Evolutionary conservation across 2,329 filamentous ascomycete genomes (phyloP), one percentile per base, ranked within the genome.

Genomic region (Coniochaeta sp.): DNA sequence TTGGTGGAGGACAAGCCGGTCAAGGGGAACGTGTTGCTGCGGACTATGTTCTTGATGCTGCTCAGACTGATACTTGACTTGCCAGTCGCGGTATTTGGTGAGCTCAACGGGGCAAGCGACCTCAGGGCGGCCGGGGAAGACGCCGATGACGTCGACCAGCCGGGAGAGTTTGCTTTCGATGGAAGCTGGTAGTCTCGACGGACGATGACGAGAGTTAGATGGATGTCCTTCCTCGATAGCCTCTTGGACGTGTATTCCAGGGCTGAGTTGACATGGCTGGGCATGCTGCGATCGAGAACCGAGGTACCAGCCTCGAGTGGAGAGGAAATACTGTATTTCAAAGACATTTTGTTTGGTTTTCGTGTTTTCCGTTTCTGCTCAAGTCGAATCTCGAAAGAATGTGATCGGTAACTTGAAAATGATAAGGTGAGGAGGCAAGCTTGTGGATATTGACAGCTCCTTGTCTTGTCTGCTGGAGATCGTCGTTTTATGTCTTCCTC

Each of bases 281-380:
- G 84, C n/a, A 88, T 76, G 61, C 81, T 79, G 64, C 84, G 78
- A 36, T 86, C 81, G 62, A 86, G 79, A 59, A 87, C 75, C 22
- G 84, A 87, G 47, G 76, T 74, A 19, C 84, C 84, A 31, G 85
- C 84, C 75, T 87, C 85, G 60, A 88, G 78, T 16, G 85, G 85
- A 57, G 83, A 80, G 1, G 85, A 87, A 66, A 88, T 88, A 60
- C 74, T 76, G 60, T 78, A 74, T 72, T 85, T 87, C 67, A 81
- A 75, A 43, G 76, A 68, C 76, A 81, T 80, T 36, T 33, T 67
- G 12, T 28, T 6, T 22, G 22, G 6, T 40, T 26, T 47, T 47
- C 43, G 11, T n/a, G 24, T 52, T 52, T 31, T 22, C n/a, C n/a
- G n/a, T 47, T 12, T 24, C 19, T 47, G 47, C 26, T 17, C 47